Base-by-base conservation (phyloP, 1,284 basidiomycete genomes). In the Cryptococcus wingfieldii region DNA sequence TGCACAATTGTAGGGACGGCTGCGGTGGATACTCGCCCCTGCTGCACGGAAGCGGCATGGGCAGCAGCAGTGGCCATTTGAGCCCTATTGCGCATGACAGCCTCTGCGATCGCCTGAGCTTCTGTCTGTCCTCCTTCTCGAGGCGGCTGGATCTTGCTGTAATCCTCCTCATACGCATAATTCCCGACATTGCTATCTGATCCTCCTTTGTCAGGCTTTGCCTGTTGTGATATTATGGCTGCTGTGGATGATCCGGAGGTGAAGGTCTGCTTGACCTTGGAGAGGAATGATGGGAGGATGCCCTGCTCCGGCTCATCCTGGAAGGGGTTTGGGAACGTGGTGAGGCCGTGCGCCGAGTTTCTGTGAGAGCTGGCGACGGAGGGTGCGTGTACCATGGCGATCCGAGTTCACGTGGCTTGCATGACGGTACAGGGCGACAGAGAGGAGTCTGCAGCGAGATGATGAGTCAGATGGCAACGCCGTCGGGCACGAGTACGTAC, bases 211-310 rank as follows among this genome's bases (percentile, higher is more conserved):
- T 47, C 44, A 4, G 34, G 8, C 37, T 23, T 18, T 39, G 25
- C 41, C n/a, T 3, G 44, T 39, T 18, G 23, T 38, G 16, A 18
- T 34, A 19, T 23, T 4, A 23, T 37, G 8, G 27, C 44, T 47
- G 19, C 51, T 16, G n/a, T 38, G 38, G 19, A 34, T n/a, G 47
- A 38, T 25, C 50, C 41, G 6, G 64, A 57, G 1, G 63, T 51
- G 54, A 77, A 76, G 0, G 73, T 72, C 47, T 68, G 70, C 55
- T 76, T 74, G 53, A 77, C 73, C 51, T 75, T 77, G 6, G 74
- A 75, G 37, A 77, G 59, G 14, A 77, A 47, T 14, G 70, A 58
- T 3, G 75, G 74, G 8, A 77, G 61, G n/a, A 77, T 62, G 3
- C 71, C 74, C 37, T 70, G 70, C 59, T 77, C 76, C 14, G 69